phyloP scores from a whole-genome alignment of 352 stramenopile genomes.

The Globisporangium apiculatum region DNA sequence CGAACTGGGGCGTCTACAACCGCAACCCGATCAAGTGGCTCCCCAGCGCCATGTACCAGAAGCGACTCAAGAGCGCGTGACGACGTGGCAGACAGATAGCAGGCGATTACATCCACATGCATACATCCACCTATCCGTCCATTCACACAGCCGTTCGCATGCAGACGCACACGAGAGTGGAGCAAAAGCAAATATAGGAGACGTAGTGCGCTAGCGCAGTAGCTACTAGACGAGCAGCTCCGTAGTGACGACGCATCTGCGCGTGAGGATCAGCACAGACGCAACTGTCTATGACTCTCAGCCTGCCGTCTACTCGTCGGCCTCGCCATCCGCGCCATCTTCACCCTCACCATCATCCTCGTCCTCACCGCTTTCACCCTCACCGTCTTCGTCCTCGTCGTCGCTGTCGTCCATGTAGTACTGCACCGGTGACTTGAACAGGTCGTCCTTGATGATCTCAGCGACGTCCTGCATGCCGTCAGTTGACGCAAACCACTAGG shows the following conservation, averaged over 20 bases:
- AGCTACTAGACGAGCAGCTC: too few relatives aligned
- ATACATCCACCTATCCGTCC: too few relatives aligned
- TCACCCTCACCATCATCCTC: slow-evolving; percentile 18
- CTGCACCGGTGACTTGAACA: slow-evolving; percentile 67
- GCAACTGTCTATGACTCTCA: not conserved
- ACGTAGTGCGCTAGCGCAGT: too few relatives aligned
- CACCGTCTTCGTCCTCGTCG: slow-evolving; percentile 33
- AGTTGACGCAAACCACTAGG: slow-evolving; percentile 48
- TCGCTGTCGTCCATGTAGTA: slow-evolving; percentile 43
- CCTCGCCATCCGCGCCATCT: slow-evolving; percentile 21
- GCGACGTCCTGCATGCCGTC: slow-evolving; percentile 52
- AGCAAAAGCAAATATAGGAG: not conserved
- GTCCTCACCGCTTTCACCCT: slow-evolving; percentile 26
- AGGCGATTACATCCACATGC: too few relatives aligned
- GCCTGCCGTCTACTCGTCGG: slow-evolving; percentile 18
- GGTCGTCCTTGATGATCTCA: slow-evolving; percentile 76
- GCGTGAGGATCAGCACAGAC: too few relatives aligned
- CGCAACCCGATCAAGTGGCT: slow-evolving; percentile 78
- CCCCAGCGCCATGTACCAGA: slow-evolving; percentile 68
- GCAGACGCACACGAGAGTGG: not conserved
- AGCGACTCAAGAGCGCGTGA: slow-evolving; percentile 36
- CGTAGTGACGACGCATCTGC: too few relatives aligned
- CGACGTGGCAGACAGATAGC: not conserved
- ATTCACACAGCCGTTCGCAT: too few relatives aligned
- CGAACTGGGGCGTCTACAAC: slow-evolving; percentile 84